Conservation (phyloP, 2,329 filamentous ascomycete genomes). For the Neurospora sp. region DNA sequence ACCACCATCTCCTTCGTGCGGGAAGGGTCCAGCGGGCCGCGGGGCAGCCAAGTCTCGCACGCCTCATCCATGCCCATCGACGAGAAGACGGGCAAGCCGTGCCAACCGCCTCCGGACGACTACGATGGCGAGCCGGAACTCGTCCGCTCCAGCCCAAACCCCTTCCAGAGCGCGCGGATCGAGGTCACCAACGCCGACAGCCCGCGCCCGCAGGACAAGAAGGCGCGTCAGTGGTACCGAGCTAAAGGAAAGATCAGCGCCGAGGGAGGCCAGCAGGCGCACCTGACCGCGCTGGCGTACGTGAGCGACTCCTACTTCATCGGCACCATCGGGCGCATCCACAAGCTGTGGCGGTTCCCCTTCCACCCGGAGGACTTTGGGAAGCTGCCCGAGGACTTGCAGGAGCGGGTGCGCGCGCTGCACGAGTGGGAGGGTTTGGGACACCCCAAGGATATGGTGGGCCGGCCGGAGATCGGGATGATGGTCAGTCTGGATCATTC, state of each 20-base stretch:
- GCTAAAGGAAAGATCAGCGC: slow-evolving; percentile 62
- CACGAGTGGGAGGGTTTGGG: slow-evolving; percentile 30
- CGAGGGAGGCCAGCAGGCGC: slow-evolving; percentile 63
- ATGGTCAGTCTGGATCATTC: slow-evolving; percentile 73
- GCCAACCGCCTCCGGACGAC: slow-evolving; percentile 19
- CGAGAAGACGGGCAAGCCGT: slow-evolving; percentile 5
- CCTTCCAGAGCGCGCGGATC: slow-evolving; percentile 35
- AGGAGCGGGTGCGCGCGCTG: slow-evolving; percentile 27
- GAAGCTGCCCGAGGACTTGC: slow-evolving; percentile 29
- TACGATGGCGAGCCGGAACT: slow-evolving; percentile 39
- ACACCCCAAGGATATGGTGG: slow-evolving; percentile 32
- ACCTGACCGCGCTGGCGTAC: slow-evolving; percentile 83
- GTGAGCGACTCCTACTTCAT: slow-evolving; percentile 92
- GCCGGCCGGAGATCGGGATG: slow-evolving; percentile 62
- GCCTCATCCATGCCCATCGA: slow-evolving; percentile 45
- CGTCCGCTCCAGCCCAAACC: slow-evolving; percentile 34
- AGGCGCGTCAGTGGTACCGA: slow-evolving; percentile 64
- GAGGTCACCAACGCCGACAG: slow-evolving; percentile 31
- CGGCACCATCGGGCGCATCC: slow-evolving; percentile 73
- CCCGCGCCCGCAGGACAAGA: slow-evolving; percentile 53
- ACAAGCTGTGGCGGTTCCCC: slow-evolving; percentile 68
- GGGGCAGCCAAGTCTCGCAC: slow-evolving; percentile 50
- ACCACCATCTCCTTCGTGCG: slow-evolving; percentile 84
- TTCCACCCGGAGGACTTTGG: slow-evolving; percentile 38
- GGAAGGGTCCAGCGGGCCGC: slow-evolving; percentile 43